Evolutionary conservation across 2,329 filamentous ascomycete genomes (phyloP).

Genomic region (Teratosphaeria viscida): DNA sequence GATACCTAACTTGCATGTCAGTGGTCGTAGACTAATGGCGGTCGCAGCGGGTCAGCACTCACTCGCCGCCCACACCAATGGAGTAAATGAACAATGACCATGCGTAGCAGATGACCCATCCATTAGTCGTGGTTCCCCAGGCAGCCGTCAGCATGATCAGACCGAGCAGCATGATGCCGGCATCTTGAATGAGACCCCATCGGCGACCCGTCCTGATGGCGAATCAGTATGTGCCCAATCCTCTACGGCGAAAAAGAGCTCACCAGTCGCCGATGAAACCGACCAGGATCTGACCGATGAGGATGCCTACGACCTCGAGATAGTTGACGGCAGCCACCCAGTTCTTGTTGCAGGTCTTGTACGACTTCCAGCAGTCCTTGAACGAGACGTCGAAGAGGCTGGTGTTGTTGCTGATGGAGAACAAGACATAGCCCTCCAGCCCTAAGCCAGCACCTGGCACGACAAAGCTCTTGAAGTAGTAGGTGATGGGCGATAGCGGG

Average conservation of each 20-base stretch:
- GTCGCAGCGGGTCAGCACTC: conserved; percentile 33
- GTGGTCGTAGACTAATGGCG: neutral
- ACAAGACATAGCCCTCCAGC: conserved; percentile 4
- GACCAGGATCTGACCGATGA: conserved; percentile 76
- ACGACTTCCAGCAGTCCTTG: conserved; percentile 1
- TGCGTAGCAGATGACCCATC: conserved; percentile 91
- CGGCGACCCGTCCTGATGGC: conserved; percentile 56
- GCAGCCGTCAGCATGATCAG: conserved; percentile 77
- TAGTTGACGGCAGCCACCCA: conserved; percentile 79
- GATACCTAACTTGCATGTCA: conserved; percentile 52
- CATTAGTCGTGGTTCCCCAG: conserved; percentile 74
- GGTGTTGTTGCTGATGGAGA: conserved; percentile 3
- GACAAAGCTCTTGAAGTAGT: conserved; percentile 3
- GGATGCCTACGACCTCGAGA: conserved; percentile 85
- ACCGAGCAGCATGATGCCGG: conserved; percentile 80
- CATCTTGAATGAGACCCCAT: conserved; percentile 88
- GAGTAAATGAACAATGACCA: conserved; percentile 85
- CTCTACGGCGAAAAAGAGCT: neutral
- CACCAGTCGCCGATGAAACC: conserved; percentile 62
- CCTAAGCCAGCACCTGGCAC: conserved; percentile 2
- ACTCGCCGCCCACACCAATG: conserved; percentile 47
- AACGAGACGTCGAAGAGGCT: conserved; percentile 1
- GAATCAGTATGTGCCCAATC: neutral
- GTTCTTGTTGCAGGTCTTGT: conserved; percentile 56
- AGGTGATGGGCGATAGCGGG: conserved; percentile 1